Evolutionary conservation across 2,329 filamentous ascomycete species (phyloP), one percentile per base, ranked within the genome.

Genomic region (Didymella pomorum): DNA sequence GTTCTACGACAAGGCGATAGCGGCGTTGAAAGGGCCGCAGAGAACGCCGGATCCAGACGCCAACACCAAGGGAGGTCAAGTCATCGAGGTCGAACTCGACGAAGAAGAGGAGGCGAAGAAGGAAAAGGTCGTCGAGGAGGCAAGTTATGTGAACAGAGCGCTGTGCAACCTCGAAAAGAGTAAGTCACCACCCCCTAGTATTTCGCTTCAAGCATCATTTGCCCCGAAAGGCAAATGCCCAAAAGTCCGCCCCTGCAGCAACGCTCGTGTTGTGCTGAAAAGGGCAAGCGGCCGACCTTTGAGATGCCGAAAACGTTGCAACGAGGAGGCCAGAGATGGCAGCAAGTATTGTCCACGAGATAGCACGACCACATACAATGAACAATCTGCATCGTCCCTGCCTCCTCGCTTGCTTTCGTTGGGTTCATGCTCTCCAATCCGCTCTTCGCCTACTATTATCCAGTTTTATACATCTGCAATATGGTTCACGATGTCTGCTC

Each of bases 1-100:
- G 76, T 97, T 93, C 76, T 99, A 99, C 76, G 86, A 85, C 28
- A 95, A 96, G 79, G 93, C 89, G n/a, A 83, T 97, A 51, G 81
- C 86, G 11, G 86, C 96, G 7, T 79, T 97, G 18, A 82, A 84
- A 11, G 80, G 80, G 6, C 89, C 91, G 64, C 80, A 86, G 25
- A 78, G 79, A 55, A 72, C 62, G 11, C 70, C 62, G 21, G 76
- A 78, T 55, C 54, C 75, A 53, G 60, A 82, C 77, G 68, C 66
- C 2, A 58, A 82, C 77, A 65, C 63, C 4, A 76, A 69, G 73
- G 81, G 73, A 5, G 64, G 66, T 5, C 64, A 66, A 26, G 62
- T 71, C 73, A 80, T 77, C 39, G 75, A 79, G 63, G 81, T 85
- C 23, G 81, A 84, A 41, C 78, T 84, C 57, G 83, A 86, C 66